Evolutionary conservation across 2,329 filamentous ascomycete genomes (phyloP).

Genomic region (Sclerotinia spermophila): DNA sequence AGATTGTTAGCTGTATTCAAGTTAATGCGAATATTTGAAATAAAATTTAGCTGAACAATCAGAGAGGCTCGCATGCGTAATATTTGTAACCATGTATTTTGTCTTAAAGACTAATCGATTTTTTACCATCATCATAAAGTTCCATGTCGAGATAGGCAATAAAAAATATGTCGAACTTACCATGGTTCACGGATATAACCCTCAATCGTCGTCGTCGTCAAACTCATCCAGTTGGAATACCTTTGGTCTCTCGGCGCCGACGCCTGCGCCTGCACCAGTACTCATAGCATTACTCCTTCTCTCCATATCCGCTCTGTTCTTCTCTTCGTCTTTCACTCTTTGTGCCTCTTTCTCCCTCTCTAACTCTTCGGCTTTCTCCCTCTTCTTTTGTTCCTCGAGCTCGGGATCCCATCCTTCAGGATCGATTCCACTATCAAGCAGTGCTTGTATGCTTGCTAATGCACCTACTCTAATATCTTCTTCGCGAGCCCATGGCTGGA

Average conservation of each 20-base stretch:
- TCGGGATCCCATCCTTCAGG: constrained; percentile 56
- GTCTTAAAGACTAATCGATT: constrained; percentile 99
- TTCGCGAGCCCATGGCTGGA: constrained; percentile 73
- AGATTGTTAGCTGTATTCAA: background rate
- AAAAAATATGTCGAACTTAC: constrained; percentile 1
- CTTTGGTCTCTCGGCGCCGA: constrained; percentile 33
- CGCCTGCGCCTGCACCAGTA: constrained; percentile 18
- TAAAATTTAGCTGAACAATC: constrained; percentile 40
- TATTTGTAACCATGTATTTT: constrained; percentile 77
- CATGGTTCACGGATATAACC: background rate
- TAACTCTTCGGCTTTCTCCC: constrained; percentile 36
- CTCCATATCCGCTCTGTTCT: constrained; percentile 28
- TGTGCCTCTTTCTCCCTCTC: constrained; percentile 26
- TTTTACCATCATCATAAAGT: constrained; percentile 62
- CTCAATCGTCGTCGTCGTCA: constrained; percentile 40
- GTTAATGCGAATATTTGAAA: background rate
- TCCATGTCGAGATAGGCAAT: background rate
- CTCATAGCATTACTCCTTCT: constrained; percentile 25
- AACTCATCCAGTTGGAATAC: constrained; percentile 43
- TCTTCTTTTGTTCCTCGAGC: constrained; percentile 37
- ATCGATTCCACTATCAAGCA: constrained; percentile 60
- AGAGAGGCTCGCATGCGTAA: constrained; percentile 73
- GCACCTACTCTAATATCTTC: constrained; percentile 66
- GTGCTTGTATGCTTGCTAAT: constrained; percentile 59
- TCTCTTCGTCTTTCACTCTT: constrained; percentile 37